These are phyloP conservation scores for Salvia rosmarinus DNA, from an alignment of 257 asterid genomes.

Conservation along the genomic window DNA sequence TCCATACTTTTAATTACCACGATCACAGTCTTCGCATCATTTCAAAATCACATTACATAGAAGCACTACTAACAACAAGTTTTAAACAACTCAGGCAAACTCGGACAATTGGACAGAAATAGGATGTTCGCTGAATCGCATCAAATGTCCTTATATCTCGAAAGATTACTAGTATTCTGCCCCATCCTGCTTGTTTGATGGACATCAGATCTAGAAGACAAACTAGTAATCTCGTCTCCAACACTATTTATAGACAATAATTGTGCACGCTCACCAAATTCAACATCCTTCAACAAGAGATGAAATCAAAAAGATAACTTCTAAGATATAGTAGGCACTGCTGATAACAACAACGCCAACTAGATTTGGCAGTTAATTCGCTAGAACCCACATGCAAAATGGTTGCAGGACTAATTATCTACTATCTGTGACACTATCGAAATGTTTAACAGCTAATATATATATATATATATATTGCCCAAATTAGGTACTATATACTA, in stretches of 20 bases:
- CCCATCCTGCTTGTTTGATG: no score
- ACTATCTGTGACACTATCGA: not conserved
- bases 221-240: no score
- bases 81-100: constrained; percentile 19
- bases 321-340: not conserved
- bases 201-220: no score
- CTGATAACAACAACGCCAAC: not conserved
- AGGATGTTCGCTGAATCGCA: no score
- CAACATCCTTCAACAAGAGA: no score
- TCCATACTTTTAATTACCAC: constrained; percentile 75
- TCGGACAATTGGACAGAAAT: not conserved
- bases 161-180: not conserved
- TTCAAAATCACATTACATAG: constrained; percentile 29
- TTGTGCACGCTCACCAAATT: no score
- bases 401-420: not conserved
- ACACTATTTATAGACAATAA: no score
- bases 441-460: not conserved
- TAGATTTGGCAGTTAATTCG: not conserved
- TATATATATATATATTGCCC: no score
- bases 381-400: not conserved
- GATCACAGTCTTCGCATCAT: constrained; percentile 39
- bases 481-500: no score
- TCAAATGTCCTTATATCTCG: not conserved
- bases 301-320: no score
- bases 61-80: constrained; percentile 11